These are phyloP conservation scores for Penicillium sp. DNA, from an alignment of 2,329 filamentous ascomycete genomes.

Conservation along the genomic window DNA sequence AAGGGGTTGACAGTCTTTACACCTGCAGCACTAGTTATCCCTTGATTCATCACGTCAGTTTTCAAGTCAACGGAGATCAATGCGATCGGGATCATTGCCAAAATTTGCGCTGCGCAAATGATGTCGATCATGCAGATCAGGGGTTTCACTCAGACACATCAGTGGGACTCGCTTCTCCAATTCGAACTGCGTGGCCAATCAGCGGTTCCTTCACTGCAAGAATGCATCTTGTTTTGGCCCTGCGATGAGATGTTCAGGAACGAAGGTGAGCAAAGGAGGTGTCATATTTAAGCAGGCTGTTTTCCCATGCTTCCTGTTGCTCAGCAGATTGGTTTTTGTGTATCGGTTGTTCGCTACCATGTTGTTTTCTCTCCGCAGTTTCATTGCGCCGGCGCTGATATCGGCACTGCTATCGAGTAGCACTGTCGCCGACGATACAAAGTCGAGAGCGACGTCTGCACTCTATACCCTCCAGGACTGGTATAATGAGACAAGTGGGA, in stretches of 20 bases:
- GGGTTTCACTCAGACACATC: slow-evolving; percentile 5
- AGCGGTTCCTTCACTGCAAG: slow-evolving; percentile 6
- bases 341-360: slow-evolving; percentile 6
- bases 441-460: slow-evolving; percentile 22
- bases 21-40: slow-evolving; percentile 4
- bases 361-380: slow-evolving; percentile 9
- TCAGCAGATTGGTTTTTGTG: slow-evolving; percentile 3
- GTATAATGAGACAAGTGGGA: slow-evolving; percentile 56
- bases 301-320: background rate
- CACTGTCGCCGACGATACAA: slow-evolving; percentile 12
- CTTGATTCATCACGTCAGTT: slow-evolving; percentile 10
- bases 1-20: slow-evolving; percentile 4
- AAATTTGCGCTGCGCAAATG: slow-evolving; percentile 1
- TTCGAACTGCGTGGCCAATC: slow-evolving; percentile 14
- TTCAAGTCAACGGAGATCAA: slow-evolving; percentile 6
- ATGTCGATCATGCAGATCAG: slow-evolving; percentile 20
- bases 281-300: slow-evolving; percentile 13
- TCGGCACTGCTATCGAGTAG: slow-evolving; percentile 6
- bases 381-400: slow-evolving; percentile 8
- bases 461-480: slow-evolving; percentile 51
- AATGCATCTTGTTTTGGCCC: slow-evolving; percentile 16
- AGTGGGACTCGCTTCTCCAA: slow-evolving; percentile 10
- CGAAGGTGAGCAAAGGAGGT: background rate
- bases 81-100: slow-evolving; percentile 1
- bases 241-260: slow-evolving; percentile 9